These are phyloP conservation scores for Silene coronaria DNA, from an alignment of 179 eudicot genomes.

Conservation along the genomic window DNA sequence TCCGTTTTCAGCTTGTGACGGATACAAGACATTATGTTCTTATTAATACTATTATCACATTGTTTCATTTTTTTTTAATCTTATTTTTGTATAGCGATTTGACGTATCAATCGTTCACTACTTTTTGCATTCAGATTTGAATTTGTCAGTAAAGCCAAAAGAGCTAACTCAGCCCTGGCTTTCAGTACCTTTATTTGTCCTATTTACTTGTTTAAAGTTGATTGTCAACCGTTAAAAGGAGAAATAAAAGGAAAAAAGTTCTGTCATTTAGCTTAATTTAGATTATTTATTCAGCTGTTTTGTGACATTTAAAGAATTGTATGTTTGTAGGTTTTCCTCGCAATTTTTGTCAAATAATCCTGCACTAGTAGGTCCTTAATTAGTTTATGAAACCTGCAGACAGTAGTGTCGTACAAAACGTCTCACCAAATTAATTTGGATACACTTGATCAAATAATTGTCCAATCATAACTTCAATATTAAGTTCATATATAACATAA, in stretches of 20 bases:
- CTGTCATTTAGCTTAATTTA: slow-evolving; percentile 13
- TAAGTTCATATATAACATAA: no score
- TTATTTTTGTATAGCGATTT: slow-evolving; percentile 16
- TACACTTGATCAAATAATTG: no score
- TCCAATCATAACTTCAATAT: no score
- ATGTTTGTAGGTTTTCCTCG: slow-evolving; percentile 4
- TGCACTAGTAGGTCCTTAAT: not conserved
- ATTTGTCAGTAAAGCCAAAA: slow-evolving; percentile 31
- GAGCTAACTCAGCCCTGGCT: slow-evolving; percentile 11
- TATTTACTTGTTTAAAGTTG: slow-evolving; percentile 11
- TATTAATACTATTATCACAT: no score
- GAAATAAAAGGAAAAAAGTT: not conserved
- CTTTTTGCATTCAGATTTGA: slow-evolving; percentile 23
- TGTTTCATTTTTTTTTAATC: not conserved
- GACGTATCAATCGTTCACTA: slow-evolving; percentile 31
- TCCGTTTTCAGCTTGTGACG: no score
- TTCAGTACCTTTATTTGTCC: slow-evolving; percentile 15
- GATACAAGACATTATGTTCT: no score
- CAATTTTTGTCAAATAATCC: slow-evolving; percentile 11
- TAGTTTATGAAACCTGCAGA: no score
- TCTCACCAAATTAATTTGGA: no score
- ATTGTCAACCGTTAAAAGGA: not conserved
- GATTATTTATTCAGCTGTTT: not conserved
- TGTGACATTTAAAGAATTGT: not conserved
- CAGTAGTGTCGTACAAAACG: no score